Conservation (phyloP, 176 grass and related monocot genomes). For the Cocos nucifera region DNA sequence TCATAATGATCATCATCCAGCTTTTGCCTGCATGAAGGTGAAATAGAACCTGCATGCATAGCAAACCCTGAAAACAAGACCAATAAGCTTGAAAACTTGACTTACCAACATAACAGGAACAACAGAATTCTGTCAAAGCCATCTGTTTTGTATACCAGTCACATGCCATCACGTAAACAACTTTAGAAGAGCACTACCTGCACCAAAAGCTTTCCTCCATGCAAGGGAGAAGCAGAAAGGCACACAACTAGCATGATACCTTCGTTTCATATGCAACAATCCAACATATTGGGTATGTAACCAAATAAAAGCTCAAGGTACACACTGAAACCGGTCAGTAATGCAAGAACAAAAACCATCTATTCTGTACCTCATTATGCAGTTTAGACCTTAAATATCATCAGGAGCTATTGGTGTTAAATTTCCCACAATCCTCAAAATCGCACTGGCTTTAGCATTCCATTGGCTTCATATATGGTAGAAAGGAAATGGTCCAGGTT, state of each 20-base stretch:
- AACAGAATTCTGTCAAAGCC: conserved; percentile 20
- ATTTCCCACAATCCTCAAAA: conserved; percentile 20
- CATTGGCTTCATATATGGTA: background rate
- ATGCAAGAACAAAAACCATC: conserved; percentile 13
- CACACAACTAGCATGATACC: conserved; percentile 15
- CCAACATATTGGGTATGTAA: background rate
- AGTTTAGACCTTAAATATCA: conserved; percentile 33
- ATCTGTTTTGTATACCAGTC: conserved; percentile 25
- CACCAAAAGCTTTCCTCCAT: conserved; percentile 17
- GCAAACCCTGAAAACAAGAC: conserved; percentile 54
- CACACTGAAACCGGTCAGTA: background rate
- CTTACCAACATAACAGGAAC: conserved; percentile 1
- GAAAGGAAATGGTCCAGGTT: no score
- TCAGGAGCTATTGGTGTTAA: conserved; percentile 17
- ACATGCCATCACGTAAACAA: conserved; percentile 32
- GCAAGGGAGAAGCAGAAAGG: conserved; percentile 18
- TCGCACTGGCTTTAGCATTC: conserved; percentile 10
- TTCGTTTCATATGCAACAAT: no score
- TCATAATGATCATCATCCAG: conserved; percentile 11
- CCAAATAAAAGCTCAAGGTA: background rate
- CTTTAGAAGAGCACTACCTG: conserved; percentile 31
- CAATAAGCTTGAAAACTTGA: conserved; percentile 18
- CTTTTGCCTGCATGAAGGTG: conserved; percentile 31
- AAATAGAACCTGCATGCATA: conserved; percentile 45
- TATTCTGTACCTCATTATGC: conserved; percentile 17